Base-by-base conservation (phyloP, 2,329 filamentous ascomycete species). In the Sarocladium kiliense region DNA sequence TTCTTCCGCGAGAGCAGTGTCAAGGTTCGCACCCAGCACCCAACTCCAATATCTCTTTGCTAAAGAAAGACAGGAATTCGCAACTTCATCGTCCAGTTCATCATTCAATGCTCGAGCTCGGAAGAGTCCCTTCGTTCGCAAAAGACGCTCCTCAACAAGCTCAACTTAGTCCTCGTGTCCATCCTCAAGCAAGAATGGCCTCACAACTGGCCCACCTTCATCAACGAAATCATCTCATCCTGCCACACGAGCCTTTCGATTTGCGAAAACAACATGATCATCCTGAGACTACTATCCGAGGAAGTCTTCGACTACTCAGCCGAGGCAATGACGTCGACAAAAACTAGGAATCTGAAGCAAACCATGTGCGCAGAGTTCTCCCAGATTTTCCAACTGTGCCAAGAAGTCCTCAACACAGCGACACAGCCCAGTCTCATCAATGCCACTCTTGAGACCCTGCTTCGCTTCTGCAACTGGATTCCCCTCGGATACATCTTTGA, bases 191-290 rank as follows among this genome's bases (percentile, higher is more conserved):
- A 99, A 75, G 94, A 99, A 74, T 99, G 94, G 94, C 94, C 94
- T 56, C 93, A 97, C 75, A 96, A 99, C 79, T 99, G 95, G 94
- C 94, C 95, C 11, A 96, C 91, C 19, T 99, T 99, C 74, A 97
- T 99, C 81, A 97, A 97, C 78, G 94, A 99, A 77, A 99, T 99
- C 73, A 91, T 99, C 65, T 88, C 91, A 21, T 93, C 94, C 55
- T 97, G 92, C 74, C 92, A 96, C 70, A 93, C 90, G 63, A 97
- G 89, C 73, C 79, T 99, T 54, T 94, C 93, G 36, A 95, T 99
- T 65, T 99, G 95, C 82, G 94, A 99, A 77, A 99, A 99, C 78
- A 99, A 99, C 79, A 99, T 99, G 94, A 91, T 90, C 61, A 97
- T 99, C 64, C 82, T 99, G 63, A 87, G 94, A 58, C 77, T 99